Conservation (phyloP, 257 asterid species). For the Anisodus acutangulus region DNA sequence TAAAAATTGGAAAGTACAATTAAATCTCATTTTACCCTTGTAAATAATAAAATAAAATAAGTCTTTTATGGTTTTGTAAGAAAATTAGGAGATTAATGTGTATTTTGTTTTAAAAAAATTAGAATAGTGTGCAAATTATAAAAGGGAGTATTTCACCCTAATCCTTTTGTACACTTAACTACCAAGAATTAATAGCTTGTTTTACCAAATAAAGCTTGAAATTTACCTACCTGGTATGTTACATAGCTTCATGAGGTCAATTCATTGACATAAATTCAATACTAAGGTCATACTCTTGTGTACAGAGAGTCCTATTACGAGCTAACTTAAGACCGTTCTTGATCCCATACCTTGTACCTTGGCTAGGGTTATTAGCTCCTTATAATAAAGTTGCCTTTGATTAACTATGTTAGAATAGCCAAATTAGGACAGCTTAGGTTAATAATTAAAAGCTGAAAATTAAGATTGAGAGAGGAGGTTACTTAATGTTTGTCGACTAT, state of each 20-base stretch:
- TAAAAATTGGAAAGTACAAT: too few relatives aligned
- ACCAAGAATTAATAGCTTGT: neutral
- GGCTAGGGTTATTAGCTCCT: neutral
- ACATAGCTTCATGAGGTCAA: neutral
- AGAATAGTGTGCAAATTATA: too few relatives aligned
- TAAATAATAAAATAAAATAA: too few relatives aligned
- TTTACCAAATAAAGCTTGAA: neutral
- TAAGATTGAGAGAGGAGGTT: too few relatives aligned
- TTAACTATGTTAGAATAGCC: neutral
- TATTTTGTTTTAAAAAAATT: too few relatives aligned
- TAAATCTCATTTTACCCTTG: too few relatives aligned
- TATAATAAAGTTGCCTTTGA: neutral
- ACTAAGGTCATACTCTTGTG: neutral
- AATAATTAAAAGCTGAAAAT: too few relatives aligned
- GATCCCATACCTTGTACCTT: neutral
- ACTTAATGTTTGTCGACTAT: too few relatives aligned
- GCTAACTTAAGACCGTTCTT: neutral
- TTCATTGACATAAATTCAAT: neutral
- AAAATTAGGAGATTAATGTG: too few relatives aligned
- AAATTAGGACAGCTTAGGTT: neutral
- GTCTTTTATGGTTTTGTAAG: too few relatives aligned
- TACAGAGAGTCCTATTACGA: neutral
- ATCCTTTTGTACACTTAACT: too few relatives aligned
- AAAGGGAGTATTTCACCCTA: too few relatives aligned
- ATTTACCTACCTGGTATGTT: neutral